Evolutionary conservation across 345 rosid genomes (phyloP), one percentile per base, ranked within the genome.

Genomic region (Garcia nutans): DNA sequence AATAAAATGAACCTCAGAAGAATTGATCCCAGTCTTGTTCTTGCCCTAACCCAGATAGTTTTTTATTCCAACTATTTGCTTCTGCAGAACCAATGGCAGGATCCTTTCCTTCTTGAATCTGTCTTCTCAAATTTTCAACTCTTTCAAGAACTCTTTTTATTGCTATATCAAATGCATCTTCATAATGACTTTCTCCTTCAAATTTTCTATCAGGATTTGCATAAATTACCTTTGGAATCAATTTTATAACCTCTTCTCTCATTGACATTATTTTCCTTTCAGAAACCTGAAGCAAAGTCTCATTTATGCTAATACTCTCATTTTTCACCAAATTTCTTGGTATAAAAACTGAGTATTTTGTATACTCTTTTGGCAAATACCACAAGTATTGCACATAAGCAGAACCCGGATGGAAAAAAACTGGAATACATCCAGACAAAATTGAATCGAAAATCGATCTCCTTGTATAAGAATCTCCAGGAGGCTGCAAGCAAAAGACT

Each of bases 121-220:
- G 8, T 3, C 24, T 73, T 41, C 81, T 78, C 52, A 66, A 50
- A 10, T 67, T 50, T 45, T 52, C 73, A 19, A 78, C 23, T 73
- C 81, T 72, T 15, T 58, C 62, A 19, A 77, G 71, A 20, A 72
- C 65, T 2, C 72, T 28, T 16, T 65, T 72, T 20, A 77, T 28
- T 42, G 76, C 59, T 24, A 72, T 56, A n/a, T 54, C 80, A 22
- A 78, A 67, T 73, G 82, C 82, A 73, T 79, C 82, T 69, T 63
- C 78, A 61, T 33, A 33, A 33, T 33, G 37, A 68, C 6, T 54
- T 58, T 16, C 11, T 6, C 20, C 44, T 54, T 71, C 72, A 5
- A 78, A 74, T 64, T n/a, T 69, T 15, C 37, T 33, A 5, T 33
- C 4, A 33, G 77, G 73, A 79, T 74, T 69, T 33, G 68, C 64